phyloP scores from a whole-genome alignment of 2,329 filamentous ascomycete genomes.

The Metarhizium album region DNA sequence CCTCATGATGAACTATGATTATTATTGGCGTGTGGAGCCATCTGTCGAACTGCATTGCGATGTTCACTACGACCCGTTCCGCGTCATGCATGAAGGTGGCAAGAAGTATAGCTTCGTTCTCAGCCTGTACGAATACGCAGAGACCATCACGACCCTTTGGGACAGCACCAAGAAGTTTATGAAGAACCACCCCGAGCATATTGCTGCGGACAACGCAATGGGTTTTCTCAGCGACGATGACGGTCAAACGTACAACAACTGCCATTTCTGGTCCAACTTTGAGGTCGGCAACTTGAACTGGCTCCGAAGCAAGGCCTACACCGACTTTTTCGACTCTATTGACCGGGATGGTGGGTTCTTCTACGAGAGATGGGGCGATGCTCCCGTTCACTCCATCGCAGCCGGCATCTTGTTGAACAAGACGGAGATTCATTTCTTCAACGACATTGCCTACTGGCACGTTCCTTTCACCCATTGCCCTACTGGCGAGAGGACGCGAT shows the following conservation, averaged over 20 bases:
- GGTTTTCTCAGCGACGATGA: conserved; percentile 83
- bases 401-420: conserved; percentile 80
- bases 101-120: conserved; percentile 99
- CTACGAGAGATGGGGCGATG: conserved; percentile 97
- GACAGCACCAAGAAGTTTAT: conserved; percentile 93
- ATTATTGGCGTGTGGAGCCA: conserved; percentile 99
- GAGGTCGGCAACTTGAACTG: conserved; percentile 91
- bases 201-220: conserved; percentile 77
- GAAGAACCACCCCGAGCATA: conserved; percentile 77
- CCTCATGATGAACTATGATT: conserved; percentile 92
- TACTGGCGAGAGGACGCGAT: conserved; percentile 71
- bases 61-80: conserved; percentile 91
- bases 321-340: conserved; percentile 81
- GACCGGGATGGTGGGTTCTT: conserved; percentile 94
- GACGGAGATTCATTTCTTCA: conserved; percentile 95
- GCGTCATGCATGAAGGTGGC: conserved; percentile 86
- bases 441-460: conserved; percentile 97
- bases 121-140: conserved; percentile 90
- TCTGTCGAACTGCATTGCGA: conserved; percentile 96
- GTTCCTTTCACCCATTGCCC: conserved; percentile 97
- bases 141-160: conserved; percentile 95
- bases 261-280: conserved; percentile 99
- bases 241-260: conserved; percentile 89
- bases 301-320: conserved; percentile 80
- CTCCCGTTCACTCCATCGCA: conserved; percentile 95